Percentiles rank a stretch among this genome's conserved stretches.
phyloP scores from a whole-genome alignment of 306 rosid species.

The Cyamopsis tetragonoloba region DNA sequence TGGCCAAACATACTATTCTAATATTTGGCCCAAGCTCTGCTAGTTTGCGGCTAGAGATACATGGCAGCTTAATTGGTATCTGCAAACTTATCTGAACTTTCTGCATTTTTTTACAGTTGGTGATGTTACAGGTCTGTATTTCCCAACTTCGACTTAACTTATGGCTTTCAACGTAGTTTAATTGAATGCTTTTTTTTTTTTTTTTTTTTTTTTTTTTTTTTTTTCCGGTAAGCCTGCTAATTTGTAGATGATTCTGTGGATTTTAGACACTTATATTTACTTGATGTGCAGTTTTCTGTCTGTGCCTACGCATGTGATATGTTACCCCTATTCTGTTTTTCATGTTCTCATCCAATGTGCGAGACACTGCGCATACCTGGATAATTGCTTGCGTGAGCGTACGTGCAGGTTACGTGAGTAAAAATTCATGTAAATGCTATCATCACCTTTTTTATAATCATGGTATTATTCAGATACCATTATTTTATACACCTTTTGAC shows the following conservation, averaged over 20 bases:
- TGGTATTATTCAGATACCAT: neutral
- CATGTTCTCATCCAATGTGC: neutral
- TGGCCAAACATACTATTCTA: too few relatives aligned
- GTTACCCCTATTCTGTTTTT: neutral
- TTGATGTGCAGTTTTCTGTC: neutral
- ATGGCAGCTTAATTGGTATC: neutral
- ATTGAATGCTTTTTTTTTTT: neutral
- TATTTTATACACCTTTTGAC: neutral
- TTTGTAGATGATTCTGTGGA: neutral
- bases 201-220: neutral
- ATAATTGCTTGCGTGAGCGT: neutral
- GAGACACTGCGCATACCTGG: neutral
- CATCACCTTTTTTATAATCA: neutral
- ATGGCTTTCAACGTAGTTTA: neutral
- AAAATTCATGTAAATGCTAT: neutral
- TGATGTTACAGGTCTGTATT: neutral
- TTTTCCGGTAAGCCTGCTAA: neutral
- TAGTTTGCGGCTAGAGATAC: too few relatives aligned
- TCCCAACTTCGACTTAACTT: neutral
- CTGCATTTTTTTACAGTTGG: neutral
- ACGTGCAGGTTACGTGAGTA: neutral
- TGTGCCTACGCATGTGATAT: neutral
- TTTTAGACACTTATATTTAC: neutral
- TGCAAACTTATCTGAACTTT: neutral
- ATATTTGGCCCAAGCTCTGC: too few relatives aligned